A percentile compares a stretch with the other conserved stretches of the same genome.
Evolutionary conservation across 192 early-diverging fungal genomes (phyloP).

Genomic region (Rhizophlyctis rosea): DNA sequence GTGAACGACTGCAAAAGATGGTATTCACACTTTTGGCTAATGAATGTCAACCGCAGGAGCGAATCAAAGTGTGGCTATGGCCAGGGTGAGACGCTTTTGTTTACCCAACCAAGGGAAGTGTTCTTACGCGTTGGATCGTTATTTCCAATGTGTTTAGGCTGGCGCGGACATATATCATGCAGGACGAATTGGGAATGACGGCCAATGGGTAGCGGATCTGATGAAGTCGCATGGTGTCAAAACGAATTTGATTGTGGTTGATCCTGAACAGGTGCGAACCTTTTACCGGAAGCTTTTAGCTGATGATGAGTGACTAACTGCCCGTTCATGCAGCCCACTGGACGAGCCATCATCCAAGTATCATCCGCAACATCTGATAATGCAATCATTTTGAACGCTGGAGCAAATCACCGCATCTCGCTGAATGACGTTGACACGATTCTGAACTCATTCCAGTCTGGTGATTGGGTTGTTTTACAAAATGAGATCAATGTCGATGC

Average conservation of each 20-base stretch:
- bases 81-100: slow-evolving; percentile 42
- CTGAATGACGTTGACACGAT: slow-evolving; percentile 33
- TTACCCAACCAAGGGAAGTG: not conserved
- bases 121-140: not conserved
- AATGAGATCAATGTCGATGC: slow-evolving; percentile 71
- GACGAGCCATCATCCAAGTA: slow-evolving; percentile 85
- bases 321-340: slow-evolving; percentile 52
- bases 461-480: slow-evolving; percentile 81
- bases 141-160: slow-evolving; percentile 35
- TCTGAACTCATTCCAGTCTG: slow-evolving; percentile 49
- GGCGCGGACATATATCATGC: slow-evolving; percentile 67
- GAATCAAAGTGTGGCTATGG: slow-evolving; percentile 85
- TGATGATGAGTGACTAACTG: slow-evolving; percentile 7
- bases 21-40: no score
- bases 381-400: slow-evolving; percentile 70
- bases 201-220: slow-evolving; percentile 67
- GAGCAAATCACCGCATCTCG: slow-evolving; percentile 35
- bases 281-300: slow-evolving; percentile 2
- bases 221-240: slow-evolving; percentile 67
- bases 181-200: slow-evolving; percentile 83
- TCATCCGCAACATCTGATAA: slow-evolving; percentile 71
- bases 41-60: no score
- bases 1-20: no score
- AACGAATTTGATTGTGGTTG: slow-evolving; percentile 51
- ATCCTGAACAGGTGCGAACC: slow-evolving; percentile 29